Evolutionary conservation across 1,139 yeast genomes (phyloP), one percentile per base, ranked within the genome.

Genomic region (Sugiyamaella sp.): DNA sequence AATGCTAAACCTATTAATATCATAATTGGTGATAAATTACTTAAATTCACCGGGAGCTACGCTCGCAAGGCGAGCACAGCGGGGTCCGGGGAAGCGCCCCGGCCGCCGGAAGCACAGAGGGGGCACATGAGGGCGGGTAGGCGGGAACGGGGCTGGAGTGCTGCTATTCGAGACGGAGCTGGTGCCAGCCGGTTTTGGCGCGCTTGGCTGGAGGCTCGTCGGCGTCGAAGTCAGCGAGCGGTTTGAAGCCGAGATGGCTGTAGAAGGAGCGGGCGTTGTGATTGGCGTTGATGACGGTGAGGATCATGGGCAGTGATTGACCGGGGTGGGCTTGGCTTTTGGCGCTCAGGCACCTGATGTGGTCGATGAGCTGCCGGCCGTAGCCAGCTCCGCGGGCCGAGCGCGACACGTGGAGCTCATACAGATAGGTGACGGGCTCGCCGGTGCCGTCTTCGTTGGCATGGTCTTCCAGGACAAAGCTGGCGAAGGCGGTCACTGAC

Each of bases 321-420:
- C n/a, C n/a, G n/a, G n/a, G n/a, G n/a, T n/a, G n/a, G n/a, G n/a
- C n/a, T n/a, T n/a, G 10, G 6, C 2, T 49, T 35, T 24, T 21
- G 35, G 35, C 22, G 22, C 42, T 53, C 8, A 41, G 24, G 20
- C 29, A 43, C 21, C 20, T 44, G 51, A 65, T 66, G 10, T 42
- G n/a, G n/a, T 58, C 52, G 46, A 81, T 65, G 29, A 81, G 61
- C 4, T 27, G 27, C 2, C 66, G 40, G 0, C 84, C 85, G 2
- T 74, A 46, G 10, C 70, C 65, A 12, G 54, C 54, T 8, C 70
- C 66, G 56, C 75, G 80, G 52, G 51, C 66, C 19, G 53, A 19
- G 6, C 77, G 71, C 50, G 53, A 19, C 2, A 80, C 74, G 55
- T 82, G 86, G 48, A 82, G 75, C 63, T 82, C 86, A 62, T 80